Percentiles rank a stretch among this genome's conserved stretches.
Conservation (phyloP, 768 basidiomycete genomes). For the Pulveroboletus sp. region DNA sequence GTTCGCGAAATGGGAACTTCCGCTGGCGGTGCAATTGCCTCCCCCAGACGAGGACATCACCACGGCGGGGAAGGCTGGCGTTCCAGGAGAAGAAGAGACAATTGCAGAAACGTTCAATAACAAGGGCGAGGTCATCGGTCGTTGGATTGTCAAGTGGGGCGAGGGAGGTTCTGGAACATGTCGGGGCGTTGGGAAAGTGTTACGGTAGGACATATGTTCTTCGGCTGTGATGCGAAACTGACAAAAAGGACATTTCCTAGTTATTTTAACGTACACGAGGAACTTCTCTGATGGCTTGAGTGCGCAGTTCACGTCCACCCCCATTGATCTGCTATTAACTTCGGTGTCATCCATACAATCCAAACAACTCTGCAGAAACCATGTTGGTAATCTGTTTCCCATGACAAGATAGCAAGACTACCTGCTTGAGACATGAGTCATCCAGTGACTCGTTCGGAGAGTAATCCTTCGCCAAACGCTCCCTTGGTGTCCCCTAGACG, state of each 20-base stretch:
- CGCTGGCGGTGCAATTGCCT: conserved; percentile 47
- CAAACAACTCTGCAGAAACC: too few species aligned
- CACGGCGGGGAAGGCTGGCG: conserved; percentile 29
- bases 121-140: conserved; percentile 57
- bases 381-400: too few species aligned
- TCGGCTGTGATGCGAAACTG: neutral
- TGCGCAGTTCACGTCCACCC: neutral
- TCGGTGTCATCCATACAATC: neutral
- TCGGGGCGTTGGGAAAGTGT: conserved; percentile 56
- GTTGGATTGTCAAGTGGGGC: conserved; percentile 78
- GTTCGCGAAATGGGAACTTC: conserved; percentile 81
- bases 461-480: neutral
- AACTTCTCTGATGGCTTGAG: conserved; percentile 33
- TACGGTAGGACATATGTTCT: conserved; percentile 48
- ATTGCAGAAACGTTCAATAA: conserved; percentile 70
- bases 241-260: conserved; percentile 23
- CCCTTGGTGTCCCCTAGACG: neutral
- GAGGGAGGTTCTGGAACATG: conserved; percentile 62
- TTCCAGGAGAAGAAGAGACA: conserved; percentile 62
- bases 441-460: neutral
- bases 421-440: neutral
- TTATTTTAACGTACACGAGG: conserved; percentile 53
- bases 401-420: neutral
- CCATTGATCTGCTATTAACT: neutral
- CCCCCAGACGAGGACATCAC: conserved; percentile 31